Conservation (phyloP, 2,329 filamentous ascomycete species). For the Gremmenia infestans region DNA sequence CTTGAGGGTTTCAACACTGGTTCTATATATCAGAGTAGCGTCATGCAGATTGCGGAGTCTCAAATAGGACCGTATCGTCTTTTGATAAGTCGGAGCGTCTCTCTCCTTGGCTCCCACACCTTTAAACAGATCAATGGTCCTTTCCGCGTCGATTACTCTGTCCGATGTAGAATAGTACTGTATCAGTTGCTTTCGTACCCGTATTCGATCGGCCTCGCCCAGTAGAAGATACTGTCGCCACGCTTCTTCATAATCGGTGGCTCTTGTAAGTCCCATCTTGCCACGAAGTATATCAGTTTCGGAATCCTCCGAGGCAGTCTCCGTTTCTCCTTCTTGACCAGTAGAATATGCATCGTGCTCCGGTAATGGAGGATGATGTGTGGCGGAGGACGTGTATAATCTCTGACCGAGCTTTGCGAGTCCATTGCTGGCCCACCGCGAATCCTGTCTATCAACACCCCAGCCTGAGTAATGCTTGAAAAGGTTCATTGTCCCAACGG, state of each 20-base stretch:
- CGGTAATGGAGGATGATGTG: conserved; percentile 9
- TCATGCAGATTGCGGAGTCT: conserved; percentile 35
- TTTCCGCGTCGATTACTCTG: conserved; percentile 35
- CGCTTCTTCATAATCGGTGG: conserved; percentile 33
- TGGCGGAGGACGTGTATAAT: conserved; percentile 31
- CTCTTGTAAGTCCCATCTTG: conserved; percentile 15
- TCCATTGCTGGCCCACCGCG: conserved; percentile 13
- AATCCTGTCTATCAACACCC: conserved; percentile 24
- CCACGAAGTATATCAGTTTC: conserved; percentile 10
- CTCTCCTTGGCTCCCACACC: conserved; percentile 28
- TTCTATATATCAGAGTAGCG: conserved; percentile 25
- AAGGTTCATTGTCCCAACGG: conserved; percentile 34
- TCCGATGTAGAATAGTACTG: conserved; percentile 37
- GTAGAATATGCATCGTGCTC: background rate
- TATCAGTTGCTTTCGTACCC: conserved; percentile 28
- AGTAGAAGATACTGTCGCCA: conserved; percentile 37
- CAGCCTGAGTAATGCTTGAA: conserved; percentile 29
- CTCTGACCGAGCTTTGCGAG: conserved; percentile 26
- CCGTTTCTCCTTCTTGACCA: background rate
- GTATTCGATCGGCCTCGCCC: conserved; percentile 14
- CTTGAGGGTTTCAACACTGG: conserved; percentile 13
- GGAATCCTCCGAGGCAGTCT: background rate
- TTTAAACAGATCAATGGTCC: conserved; percentile 42
- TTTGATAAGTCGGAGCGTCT: conserved; percentile 39
- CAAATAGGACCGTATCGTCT: conserved; percentile 40